A percentile compares a stretch with the other conserved stretches of the same genome.
Evolutionary conservation across 352 stramenopile genomes (phyloP).

Genomic region (Elongisporangium prolatum): DNA sequence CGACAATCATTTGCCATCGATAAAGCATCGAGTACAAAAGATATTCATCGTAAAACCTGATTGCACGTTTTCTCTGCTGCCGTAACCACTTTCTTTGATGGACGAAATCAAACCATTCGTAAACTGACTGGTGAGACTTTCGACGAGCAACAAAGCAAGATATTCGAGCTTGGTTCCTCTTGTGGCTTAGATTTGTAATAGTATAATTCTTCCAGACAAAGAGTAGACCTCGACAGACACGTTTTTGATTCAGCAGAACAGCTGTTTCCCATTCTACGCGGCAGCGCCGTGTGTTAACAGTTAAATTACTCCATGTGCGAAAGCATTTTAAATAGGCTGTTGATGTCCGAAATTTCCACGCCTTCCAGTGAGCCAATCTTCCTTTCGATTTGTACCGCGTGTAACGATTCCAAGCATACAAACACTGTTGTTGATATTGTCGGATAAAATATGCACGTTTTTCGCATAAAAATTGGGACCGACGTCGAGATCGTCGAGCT

Average conservation of each 20-base stretch:
- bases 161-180: background rate
- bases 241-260: background rate
- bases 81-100: background rate
- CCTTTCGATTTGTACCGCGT: background rate
- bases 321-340: background rate
- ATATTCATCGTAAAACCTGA: background rate
- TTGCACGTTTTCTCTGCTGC: background rate
- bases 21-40: background rate
- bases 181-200: background rate
- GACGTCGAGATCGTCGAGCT: background rate
- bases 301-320: background rate
- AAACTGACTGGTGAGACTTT: background rate
- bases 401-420: background rate
- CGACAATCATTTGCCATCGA: background rate
- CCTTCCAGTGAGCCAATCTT: background rate
- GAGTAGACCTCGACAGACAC: background rate
- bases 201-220: background rate
- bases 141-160: background rate
- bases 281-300: background rate
- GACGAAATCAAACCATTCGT: background rate
- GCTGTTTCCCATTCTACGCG: background rate
- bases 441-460: background rate
- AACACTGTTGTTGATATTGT: background rate
- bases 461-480: background rate
- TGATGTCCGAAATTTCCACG: background rate